Conservation (phyloP, 345 rosid genomes). For the Tarenaya hassleriana region DNA sequence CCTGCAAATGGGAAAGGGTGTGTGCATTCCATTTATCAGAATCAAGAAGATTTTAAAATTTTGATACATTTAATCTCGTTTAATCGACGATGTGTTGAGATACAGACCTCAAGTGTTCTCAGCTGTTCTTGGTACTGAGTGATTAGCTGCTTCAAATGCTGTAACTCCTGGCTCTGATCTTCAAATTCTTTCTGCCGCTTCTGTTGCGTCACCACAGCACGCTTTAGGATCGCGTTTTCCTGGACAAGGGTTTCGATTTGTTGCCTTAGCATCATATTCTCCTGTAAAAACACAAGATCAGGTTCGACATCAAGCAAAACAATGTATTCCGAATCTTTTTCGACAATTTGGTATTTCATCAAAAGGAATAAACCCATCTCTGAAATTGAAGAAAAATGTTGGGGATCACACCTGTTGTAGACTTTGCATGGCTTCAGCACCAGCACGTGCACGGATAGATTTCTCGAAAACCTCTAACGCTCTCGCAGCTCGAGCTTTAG, state of each 20-base stretch:
- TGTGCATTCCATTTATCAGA: too few relatives aligned
- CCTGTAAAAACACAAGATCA: conserved; percentile 29
- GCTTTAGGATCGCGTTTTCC: conserved; percentile 63
- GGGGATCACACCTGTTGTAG: conserved; percentile 39
- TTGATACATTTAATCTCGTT: not conserved
- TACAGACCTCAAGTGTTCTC: conserved; percentile 69
- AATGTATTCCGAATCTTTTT: not conserved
- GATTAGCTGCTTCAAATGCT: conserved; percentile 65
- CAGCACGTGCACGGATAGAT: conserved; percentile 57
- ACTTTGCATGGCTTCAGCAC: conserved; percentile 46
- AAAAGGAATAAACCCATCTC: not conserved
- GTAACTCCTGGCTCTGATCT: conserved; percentile 56
- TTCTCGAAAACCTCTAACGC: conserved; percentile 73
- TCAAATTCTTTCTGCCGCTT: conserved; percentile 66
- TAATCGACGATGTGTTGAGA: not conserved
- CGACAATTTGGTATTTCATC: not conserved
- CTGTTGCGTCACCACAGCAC: conserved; percentile 78
- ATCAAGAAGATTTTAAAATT: too few relatives aligned
- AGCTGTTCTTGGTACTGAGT: conserved; percentile 77
- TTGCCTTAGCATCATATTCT: conserved; percentile 59
- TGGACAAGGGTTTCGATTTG: conserved; percentile 63
- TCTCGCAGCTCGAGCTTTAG: conserved; percentile 73
- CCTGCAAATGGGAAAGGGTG: conserved; percentile 29
- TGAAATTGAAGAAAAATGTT: not conserved
- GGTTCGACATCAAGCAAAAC: not conserved